These are phyloP conservation scores for Hypoxylon sp. DNA, from an alignment of 2,329 filamentous ascomycete species.

Conservation along the genomic window DNA sequence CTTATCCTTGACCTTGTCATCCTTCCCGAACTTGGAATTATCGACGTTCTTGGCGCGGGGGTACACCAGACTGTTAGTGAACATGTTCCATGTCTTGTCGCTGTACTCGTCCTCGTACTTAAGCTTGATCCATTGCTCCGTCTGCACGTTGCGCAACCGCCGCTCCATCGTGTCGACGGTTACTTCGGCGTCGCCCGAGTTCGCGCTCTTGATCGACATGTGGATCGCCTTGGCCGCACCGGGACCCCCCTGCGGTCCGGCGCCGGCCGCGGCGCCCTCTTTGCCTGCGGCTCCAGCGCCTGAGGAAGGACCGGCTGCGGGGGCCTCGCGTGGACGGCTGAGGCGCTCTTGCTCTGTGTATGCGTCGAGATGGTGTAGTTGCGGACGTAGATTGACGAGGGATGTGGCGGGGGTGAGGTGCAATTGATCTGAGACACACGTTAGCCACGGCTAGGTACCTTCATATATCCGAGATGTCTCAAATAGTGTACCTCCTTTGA, in stretches of 20 bases:
- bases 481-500: constrained; percentile 77
- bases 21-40: constrained; percentile 6
- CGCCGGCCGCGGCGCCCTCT: constrained; percentile 53
- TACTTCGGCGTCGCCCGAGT: constrained; percentile 72
- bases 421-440: constrained; percentile 74
- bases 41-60: constrained; percentile 35
- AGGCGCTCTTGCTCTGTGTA: constrained; percentile 78
- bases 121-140: constrained; percentile 85
- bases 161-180: constrained; percentile 80
- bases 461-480: background rate
- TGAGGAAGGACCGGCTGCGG: constrained; percentile 41
- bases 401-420: constrained; percentile 88
- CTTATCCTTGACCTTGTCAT: constrained; percentile 48
- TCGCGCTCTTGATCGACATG: constrained; percentile 85
- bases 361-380: constrained; percentile 94
- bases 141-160: constrained; percentile 82
- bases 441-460: constrained; percentile 3
- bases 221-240: constrained; percentile 74
- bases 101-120: constrained; percentile 87
- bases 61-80: constrained; percentile 79
- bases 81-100: constrained; percentile 80
- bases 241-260: constrained; percentile 66
- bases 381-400: constrained; percentile 89
- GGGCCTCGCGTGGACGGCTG: constrained; percentile 57
- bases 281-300: constrained; percentile 48